Evolutionary conservation across 257 asterid genomes (phyloP).

Genomic region (Lithospermum erythrorhizon): DNA sequence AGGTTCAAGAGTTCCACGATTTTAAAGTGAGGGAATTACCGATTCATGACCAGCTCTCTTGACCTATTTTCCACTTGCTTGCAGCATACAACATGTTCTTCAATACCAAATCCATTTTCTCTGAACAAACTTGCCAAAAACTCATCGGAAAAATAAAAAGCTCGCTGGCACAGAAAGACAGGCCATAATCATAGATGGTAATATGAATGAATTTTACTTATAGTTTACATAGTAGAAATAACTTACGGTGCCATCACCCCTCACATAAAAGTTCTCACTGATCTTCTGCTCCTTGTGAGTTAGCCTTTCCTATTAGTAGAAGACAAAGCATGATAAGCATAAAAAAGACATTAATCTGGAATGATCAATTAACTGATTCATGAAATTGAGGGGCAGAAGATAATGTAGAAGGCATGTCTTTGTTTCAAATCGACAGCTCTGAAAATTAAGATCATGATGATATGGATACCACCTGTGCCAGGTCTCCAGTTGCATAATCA

Average conservation of each 20-base stretch:
- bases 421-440: neutral
- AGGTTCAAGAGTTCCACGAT: neutral
- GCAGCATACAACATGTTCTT: slow-evolving; percentile 78
- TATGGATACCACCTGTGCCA: slow-evolving; percentile 65
- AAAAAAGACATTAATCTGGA: neutral
- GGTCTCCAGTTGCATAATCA: slow-evolving; percentile 96
- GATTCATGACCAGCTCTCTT: slow-evolving; percentile 74
- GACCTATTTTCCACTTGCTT: slow-evolving; percentile 93
- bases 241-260: slow-evolving; percentile 99
- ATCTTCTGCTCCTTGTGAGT: slow-evolving; percentile 84
- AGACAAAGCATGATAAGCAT: neutral
- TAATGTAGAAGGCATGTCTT: neutral
- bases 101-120: slow-evolving; percentile 58
- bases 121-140: slow-evolving; percentile 54
- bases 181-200: neutral
- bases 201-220: neutral
- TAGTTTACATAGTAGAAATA: neutral
- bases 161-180: slow-evolving; percentile 48
- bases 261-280: slow-evolving; percentile 87
- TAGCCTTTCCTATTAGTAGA: slow-evolving; percentile 60
- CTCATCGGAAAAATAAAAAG: slow-evolving; percentile 88
- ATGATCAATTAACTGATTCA: neutral
- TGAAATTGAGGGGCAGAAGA: neutral
- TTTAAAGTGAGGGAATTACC: slow-evolving; percentile 27
- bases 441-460: neutral